phyloP scores from a whole-genome alignment of 139 green algal genomes.

The Coelastrella sp. region DNA sequence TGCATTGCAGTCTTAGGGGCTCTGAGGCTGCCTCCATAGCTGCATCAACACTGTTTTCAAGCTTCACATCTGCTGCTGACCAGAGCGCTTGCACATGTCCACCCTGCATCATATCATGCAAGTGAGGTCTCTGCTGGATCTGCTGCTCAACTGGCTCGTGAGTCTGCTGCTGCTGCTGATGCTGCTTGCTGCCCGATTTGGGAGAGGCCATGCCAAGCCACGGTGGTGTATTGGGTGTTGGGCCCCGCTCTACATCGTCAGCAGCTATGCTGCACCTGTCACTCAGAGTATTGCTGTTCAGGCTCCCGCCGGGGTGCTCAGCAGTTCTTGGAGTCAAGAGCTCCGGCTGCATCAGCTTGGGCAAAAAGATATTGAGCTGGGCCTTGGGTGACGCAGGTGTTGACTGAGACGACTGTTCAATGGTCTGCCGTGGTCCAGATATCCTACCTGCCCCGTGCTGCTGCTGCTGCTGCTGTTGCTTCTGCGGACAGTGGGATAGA shows the following conservation, averaged over 20 bases:
- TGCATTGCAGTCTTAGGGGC: background rate
- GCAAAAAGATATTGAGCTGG: background rate
- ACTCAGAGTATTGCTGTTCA: too few species aligned
- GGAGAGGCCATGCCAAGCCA: conserved; percentile 9
- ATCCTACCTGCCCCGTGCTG: background rate
- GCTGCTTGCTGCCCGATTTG: conserved; percentile 17
- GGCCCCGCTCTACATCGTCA: background rate
- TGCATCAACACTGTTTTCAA: background rate
- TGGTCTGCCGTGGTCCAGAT: background rate
- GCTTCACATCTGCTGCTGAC: background rate
- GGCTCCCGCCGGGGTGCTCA: background rate
- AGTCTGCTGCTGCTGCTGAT: background rate
- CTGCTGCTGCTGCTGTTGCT: background rate
- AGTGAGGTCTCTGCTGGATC: too few species aligned
- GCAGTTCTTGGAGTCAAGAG: conserved; percentile 20
- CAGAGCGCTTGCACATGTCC: background rate
- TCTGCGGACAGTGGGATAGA: too few species aligned
- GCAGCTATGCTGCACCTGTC: background rate
- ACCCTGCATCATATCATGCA: too few species aligned
- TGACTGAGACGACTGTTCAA: background rate
- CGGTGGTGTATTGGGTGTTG: conserved; percentile 2
- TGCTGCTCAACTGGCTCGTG: background rate
- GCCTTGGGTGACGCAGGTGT: background rate
- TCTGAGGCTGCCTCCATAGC: background rate
- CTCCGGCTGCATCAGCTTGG: conserved; percentile 4